Evolutionary conservation across 169 alveolate species (phyloP), one percentile per base, ranked within the genome.

Genomic region (Plasmodium inui): DNA sequence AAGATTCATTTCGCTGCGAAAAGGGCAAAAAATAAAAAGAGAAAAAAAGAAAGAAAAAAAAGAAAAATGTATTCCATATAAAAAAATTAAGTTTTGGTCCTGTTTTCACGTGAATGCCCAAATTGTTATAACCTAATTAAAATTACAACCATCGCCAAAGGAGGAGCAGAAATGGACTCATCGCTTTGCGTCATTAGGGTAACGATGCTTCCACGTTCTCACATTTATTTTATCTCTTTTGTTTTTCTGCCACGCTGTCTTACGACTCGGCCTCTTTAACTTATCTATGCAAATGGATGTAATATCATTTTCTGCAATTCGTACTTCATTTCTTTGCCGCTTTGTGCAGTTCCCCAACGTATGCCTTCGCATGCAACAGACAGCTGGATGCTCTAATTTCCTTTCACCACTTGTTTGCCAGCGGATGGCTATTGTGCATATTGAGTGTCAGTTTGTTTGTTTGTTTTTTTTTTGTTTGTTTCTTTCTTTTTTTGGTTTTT

Each of bases 81-180:
- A 82, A 50, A 53, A 86, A 86, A 86, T 74, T 67, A 83, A 19
- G 57, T 83, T 41, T 41, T 83, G 83, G 19, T 44, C 26, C 28
- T 22, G 19, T 83, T 83, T 71, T 83, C 53, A 83, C 61, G 32
- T 67, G 30, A 22, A 70, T 70, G 32, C 28, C n/a, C 61, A 50
- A 50, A 83, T 74, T 74, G 67, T 78, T 17, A 44, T 57, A 73
- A 26, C 80, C 32, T 74, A 86, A 86, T 76, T 86, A 86, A 86
- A 86, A 86, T 86, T 67, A 70, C 26, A 30, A 26, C 44, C 74
- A 39, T 30, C 32, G 72, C 44, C 50, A 67, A 81, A 81, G 71
- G 76, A 61, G 19, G 44, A 83, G 26, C 72, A 39, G 37, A 22
- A 67, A 22, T 67, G 8, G 76, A 67, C 76, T 9, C 30, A 67